Evolutionary conservation across 116 monocot genomes (phyloP).

Genomic region (Zostera marina): DNA sequence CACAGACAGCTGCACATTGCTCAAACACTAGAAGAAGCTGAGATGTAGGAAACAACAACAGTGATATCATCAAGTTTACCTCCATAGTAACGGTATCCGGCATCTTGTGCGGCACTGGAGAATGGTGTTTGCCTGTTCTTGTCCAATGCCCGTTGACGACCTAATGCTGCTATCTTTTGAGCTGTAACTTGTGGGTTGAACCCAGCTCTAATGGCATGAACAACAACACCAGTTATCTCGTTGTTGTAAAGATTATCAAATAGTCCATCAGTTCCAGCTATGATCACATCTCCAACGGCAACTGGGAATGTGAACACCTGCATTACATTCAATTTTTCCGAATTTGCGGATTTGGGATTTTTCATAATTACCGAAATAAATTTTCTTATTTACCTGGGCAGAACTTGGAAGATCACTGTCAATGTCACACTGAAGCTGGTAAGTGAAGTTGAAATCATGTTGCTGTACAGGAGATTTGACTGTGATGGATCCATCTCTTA

Average conservation of each 20-base stretch:
- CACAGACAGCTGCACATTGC: neutral
- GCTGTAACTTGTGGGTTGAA: slow-evolving; percentile 35
- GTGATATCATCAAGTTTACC: slow-evolving; percentile 75
- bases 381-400: slow-evolving; percentile 34
- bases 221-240: slow-evolving; percentile 39
- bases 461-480: slow-evolving; percentile 53
- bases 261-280: slow-evolving; percentile 55
- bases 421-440: slow-evolving; percentile 63
- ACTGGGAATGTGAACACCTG: slow-evolving; percentile 41
- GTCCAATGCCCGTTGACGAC: slow-evolving; percentile 43
- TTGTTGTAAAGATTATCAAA: slow-evolving; percentile 49
- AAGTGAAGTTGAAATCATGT: slow-evolving; percentile 64
- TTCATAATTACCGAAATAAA: too few relatives aligned
- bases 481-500: slow-evolving; percentile 48
- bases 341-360: too few relatives aligned
- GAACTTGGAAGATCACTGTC: slow-evolving; percentile 62
- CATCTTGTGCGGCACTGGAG: slow-evolving; percentile 51
- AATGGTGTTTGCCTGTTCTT: slow-evolving; percentile 45
- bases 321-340: too few relatives aligned
- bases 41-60: slow-evolving; percentile 23
- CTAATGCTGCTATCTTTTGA: slow-evolving; percentile 51
- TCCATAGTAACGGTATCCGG: slow-evolving; percentile 52
- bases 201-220: slow-evolving; percentile 31
- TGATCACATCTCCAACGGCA: slow-evolving; percentile 38
- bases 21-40: slow-evolving; percentile 2